A percentile compares a stretch with the other conserved stretches of the same genome.
phyloP scores from a whole-genome alignment of 208 protist species.

The Blechomonas ayalai region DNA sequence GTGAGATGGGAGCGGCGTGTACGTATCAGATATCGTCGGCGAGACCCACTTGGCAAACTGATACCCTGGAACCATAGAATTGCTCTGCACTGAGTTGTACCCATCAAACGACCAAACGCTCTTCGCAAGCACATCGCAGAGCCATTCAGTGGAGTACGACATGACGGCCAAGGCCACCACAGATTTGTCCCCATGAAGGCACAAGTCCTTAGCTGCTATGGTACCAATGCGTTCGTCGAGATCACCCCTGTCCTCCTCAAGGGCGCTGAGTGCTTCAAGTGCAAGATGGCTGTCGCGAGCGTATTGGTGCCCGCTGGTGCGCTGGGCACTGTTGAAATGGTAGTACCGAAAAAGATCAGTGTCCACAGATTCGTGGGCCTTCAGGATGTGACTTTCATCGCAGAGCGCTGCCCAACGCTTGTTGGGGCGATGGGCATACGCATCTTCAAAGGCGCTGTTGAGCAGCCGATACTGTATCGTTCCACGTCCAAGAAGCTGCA shows the following conservation, averaged over 20 bases:
- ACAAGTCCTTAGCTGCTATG: conserved; percentile 37
- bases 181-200: conserved; percentile 50
- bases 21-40: conserved; percentile 8
- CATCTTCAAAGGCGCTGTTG: conserved; percentile 57
- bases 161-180: conserved; percentile 61
- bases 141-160: conserved; percentile 78
- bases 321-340: conserved; percentile 50
- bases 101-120: conserved; percentile 25
- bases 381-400: conserved; percentile 30
- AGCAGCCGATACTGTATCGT: conserved; percentile 55
- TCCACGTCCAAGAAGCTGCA: conserved; percentile 43
- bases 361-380: conserved; percentile 50
- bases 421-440: conserved; percentile 45
- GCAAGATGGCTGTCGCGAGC: conserved; percentile 11
- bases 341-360: conserved; percentile 70
- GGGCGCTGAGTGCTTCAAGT: conserved; percentile 19
- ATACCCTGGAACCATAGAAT: conserved; percentile 52
- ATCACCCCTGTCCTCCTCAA: conserved; percentile 7
- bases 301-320: conserved; percentile 76
- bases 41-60: conserved; percentile 21
- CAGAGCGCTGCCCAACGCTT: conserved; percentile 41
- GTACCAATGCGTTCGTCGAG: conserved; percentile 39
- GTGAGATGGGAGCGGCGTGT: background rate
- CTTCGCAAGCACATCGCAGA: conserved; percentile 38
- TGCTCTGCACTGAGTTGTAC: conserved; percentile 15